Percentiles rank a stretch among this genome's conserved stretches.
These are phyloP conservation scores for Boletus reticuloceps DNA, from an alignment of 768 basidiomycete species.

Conservation along the genomic window DNA sequence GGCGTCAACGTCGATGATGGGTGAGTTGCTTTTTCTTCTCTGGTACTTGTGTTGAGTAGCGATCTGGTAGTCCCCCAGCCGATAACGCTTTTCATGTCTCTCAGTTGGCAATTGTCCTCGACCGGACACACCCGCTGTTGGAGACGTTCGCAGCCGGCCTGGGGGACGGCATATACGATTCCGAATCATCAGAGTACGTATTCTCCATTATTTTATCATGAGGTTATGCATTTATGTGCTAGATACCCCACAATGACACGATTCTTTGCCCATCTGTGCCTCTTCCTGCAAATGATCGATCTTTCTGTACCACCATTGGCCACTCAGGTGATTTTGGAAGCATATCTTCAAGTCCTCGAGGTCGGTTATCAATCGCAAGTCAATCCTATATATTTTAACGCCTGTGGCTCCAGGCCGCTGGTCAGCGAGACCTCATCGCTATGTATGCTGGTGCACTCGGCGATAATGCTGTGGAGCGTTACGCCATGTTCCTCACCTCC, in stretches of 20 bases:
- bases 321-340: constrained; percentile 79
- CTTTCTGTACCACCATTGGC: constrained; percentile 68
- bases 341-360: constrained; percentile 87
- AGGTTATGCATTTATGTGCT: constrained; percentile 1
- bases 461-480: constrained; percentile 88
- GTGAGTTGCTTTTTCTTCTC: constrained; percentile 33
- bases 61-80: constrained; percentile 47
- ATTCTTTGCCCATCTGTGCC: constrained; percentile 92
- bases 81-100: constrained; percentile 81
- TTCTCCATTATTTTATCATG: constrained; percentile 1
- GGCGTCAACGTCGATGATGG: constrained; percentile 63
- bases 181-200: constrained; percentile 55
- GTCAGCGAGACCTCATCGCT: constrained; percentile 83
- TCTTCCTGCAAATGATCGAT: constrained; percentile 84
- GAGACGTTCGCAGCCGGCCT: constrained; percentile 64
- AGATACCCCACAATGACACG: constrained; percentile 75
- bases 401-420: constrained; percentile 50
- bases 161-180: constrained; percentile 46
- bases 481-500: constrained; percentile 85
- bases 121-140: constrained; percentile 64
- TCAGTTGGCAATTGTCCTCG: constrained; percentile 75
- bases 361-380: constrained; percentile 33
- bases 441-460: constrained; percentile 92
- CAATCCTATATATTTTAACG: not conserved
- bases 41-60: constrained; percentile 2